Conservation (phyloP, 1,284 basidiomycete genomes). For the Moesziomyces antarcticus region DNA sequence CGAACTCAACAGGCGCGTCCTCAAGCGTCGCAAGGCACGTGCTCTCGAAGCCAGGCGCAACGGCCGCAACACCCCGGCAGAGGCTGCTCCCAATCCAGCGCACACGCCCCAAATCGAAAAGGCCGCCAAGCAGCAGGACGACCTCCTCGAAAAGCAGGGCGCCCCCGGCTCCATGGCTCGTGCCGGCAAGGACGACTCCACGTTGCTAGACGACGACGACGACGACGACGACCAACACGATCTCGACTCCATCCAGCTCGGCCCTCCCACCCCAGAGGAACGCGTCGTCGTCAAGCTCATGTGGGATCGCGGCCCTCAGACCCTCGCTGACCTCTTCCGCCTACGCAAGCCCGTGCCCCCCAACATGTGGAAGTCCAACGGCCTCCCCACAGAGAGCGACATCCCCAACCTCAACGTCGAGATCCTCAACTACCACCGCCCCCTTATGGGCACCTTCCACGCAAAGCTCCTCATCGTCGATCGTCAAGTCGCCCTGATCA, state of each 20-base stretch:
- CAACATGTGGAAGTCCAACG: conserved; percentile 60
- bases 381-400: conserved; percentile 57
- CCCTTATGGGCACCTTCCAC: conserved; percentile 77
- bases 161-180: conserved; percentile 39
- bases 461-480: conserved; percentile 82
- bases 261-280: conserved; percentile 39
- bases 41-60: conserved; percentile 24
- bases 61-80: conserved; percentile 3
- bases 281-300: conserved; percentile 65
- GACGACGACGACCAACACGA: conserved; percentile 8
- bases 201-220: neutral
- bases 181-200: conserved; percentile 17
- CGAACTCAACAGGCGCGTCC: conserved; percentile 55
- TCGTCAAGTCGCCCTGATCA: conserved; percentile 77
- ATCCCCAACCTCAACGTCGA: conserved; percentile 61
- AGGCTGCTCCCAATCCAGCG: conserved; percentile 7
- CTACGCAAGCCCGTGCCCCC: conserved; percentile 60
- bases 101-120: conserved; percentile 23
- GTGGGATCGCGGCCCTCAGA: conserved; percentile 67
- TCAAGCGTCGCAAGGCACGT: conserved; percentile 30
- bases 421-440: conserved; percentile 66
- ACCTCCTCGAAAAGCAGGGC: conserved; percentile 27
- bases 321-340: conserved; percentile 63
- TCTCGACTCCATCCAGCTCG: conserved; percentile 32
- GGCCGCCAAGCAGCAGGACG: conserved; percentile 23